A percentile compares a stretch with the other conserved stretches of the same genome.
Evolutionary conservation across 805 yeast genomes (phyloP).

Genomic region (Pichia occidentalis): DNA sequence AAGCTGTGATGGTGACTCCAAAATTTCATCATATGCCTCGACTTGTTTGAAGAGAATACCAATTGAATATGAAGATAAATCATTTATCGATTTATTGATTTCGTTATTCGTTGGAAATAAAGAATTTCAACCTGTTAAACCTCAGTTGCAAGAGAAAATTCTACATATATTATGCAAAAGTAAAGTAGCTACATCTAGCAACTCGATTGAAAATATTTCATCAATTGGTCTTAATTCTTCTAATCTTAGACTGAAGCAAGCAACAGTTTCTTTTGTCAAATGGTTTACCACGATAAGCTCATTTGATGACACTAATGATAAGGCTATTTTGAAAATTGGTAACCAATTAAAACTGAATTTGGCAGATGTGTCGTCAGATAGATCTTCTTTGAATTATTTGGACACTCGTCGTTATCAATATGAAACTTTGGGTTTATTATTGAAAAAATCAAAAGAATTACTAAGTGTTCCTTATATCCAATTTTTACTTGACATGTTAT

Average conservation of each 20-base stretch:
- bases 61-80: conserved; percentile 45
- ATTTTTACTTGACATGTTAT: conserved; percentile 66
- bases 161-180: conserved; percentile 46
- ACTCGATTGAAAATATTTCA: conserved; percentile 41
- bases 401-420: conserved; percentile 59
- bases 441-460: conserved; percentile 40
- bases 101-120: conserved; percentile 44
- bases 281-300: conserved; percentile 39
- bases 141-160: conserved; percentile 50
- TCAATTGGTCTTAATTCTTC: conserved; percentile 56
- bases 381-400: conserved; percentile 25
- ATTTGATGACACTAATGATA: conserved; percentile 18
- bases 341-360: conserved; percentile 47
- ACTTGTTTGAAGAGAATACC: conserved; percentile 43
- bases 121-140: conserved; percentile 45
- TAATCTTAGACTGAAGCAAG: conserved; percentile 44
- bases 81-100: conserved; percentile 39
- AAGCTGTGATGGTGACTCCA: conserved; percentile 50
- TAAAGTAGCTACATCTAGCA: conserved; percentile 39
- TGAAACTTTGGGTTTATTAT: conserved; percentile 68
- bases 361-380: conserved; percentile 28
- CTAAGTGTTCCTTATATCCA: conserved; percentile 47
- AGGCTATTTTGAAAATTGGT: conserved; percentile 40
- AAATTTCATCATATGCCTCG: conserved; percentile 49
- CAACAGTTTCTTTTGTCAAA: conserved; percentile 57